Percentiles rank a stretch among this genome's conserved stretches.
These are phyloP conservation scores for Vigna nakashimae DNA, from an alignment of 306 rosid species.

Conservation along the genomic window DNA sequence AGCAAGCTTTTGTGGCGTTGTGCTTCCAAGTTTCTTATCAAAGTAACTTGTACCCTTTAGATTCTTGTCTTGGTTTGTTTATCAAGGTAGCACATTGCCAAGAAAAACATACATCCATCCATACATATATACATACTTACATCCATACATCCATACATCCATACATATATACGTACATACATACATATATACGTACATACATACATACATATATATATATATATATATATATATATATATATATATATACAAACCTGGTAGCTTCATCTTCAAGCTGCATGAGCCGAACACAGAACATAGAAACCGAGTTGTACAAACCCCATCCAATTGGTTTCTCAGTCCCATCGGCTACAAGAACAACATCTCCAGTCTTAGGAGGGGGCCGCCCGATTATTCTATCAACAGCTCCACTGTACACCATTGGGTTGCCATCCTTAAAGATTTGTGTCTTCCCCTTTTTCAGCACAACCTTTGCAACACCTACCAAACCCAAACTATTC, in stretches of 20 bases:
- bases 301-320: conserved; percentile 92
- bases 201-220: too few species aligned
- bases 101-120: neutral
- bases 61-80: neutral
- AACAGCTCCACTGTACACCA: conserved; percentile 96
- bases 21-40: too few species aligned
- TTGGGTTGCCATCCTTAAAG: conserved; percentile 97
- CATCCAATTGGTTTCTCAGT: conserved; percentile 84
- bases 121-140: too few species aligned
- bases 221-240: too few species aligned
- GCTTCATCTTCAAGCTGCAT: conserved; percentile 93
- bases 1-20: too few species aligned
- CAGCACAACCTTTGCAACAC: conserved; percentile 84
- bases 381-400: conserved; percentile 93
- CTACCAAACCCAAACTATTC: conserved; percentile 62
- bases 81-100: neutral
- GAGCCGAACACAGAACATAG: conserved; percentile 91
- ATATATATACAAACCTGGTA: conserved; percentile 53
- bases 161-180: too few species aligned
- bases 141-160: too few species aligned
- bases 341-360: conserved; percentile 90
- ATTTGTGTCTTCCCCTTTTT: conserved; percentile 94
- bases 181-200: too few species aligned
- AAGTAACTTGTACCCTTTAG: neutral
- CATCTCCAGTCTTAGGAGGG: conserved; percentile 88